phyloP scores from a whole-genome alignment of 805 yeast genomes.

The Soucietia sequanensis region DNA sequence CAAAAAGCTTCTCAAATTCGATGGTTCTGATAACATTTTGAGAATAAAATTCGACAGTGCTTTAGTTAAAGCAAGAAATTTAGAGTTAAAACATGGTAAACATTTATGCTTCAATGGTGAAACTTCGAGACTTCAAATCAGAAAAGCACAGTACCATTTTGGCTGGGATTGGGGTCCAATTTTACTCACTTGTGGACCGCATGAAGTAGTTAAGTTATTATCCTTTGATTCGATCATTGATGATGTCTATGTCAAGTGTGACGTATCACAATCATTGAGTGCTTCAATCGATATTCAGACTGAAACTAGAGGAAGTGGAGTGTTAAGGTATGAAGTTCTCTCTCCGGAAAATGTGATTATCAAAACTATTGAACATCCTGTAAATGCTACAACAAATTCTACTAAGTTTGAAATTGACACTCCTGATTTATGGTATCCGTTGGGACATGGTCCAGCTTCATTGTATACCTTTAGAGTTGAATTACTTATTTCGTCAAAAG shows the following conservation, averaged over 20 bases:
- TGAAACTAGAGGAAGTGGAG: not conserved
- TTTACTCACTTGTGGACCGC: constrained; percentile 46
- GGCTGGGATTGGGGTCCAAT: constrained; percentile 63
- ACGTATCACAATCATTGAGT: constrained; percentile 4
- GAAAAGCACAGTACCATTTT: constrained; percentile 54
- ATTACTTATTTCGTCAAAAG: constrained; percentile 3
- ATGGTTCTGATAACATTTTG: constrained; percentile 26
- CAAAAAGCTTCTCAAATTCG: constrained; percentile 17
- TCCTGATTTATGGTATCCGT: constrained; percentile 44
- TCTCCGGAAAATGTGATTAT: not conserved
- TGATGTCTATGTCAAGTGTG: constrained; percentile 14
- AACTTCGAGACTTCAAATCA: constrained; percentile 38
- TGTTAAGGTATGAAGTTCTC: not conserved
- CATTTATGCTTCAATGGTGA: constrained; percentile 43
- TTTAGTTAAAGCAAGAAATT: constrained; percentile 25
- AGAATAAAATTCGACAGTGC: constrained; percentile 40
- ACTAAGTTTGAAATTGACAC: constrained; percentile 12
- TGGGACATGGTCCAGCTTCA: constrained; percentile 33
- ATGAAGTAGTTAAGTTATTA: constrained; percentile 32
- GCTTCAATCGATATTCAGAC: not conserved
- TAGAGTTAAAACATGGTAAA: constrained; percentile 29
- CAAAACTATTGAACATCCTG: not conserved
- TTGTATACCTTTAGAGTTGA: constrained; percentile 25
- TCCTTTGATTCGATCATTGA: constrained; percentile 13
- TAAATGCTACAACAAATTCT: not conserved